Conservation (phyloP, 768 basidiomycete genomes). For the Tephrocybe sp. region DNA sequence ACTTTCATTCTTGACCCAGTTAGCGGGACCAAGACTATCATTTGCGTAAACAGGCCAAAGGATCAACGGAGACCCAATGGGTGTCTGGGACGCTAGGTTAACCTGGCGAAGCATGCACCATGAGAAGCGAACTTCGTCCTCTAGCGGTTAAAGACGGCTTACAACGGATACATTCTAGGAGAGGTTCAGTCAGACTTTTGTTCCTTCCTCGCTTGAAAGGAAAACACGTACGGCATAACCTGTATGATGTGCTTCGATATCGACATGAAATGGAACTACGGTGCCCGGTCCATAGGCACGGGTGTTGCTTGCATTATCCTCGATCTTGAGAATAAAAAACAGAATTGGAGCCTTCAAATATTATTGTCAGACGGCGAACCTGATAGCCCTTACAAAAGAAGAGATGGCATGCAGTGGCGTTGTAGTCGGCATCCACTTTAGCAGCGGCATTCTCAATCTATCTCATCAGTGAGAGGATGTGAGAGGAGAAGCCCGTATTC, state of each 20-base stretch:
- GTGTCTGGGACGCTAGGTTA: constrained; percentile 26
- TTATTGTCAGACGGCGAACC: constrained; percentile 14
- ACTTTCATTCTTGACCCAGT: constrained; percentile 37
- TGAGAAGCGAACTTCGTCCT: no score
- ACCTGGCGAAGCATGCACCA: constrained; percentile 18
- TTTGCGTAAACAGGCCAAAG: constrained; percentile 34
- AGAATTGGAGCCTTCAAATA: neutral
- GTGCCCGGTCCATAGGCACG: constrained; percentile 27
- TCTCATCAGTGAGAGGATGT: neutral
- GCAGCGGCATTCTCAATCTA: constrained; percentile 33
- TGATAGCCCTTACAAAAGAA: constrained; percentile 34
- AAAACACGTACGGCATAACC: constrained; percentile 28
- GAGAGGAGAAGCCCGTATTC: neutral
- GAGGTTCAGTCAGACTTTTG: neutral
- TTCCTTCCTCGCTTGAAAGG: neutral
- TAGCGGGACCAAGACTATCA: constrained; percentile 25
- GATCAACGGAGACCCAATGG: constrained; percentile 29
- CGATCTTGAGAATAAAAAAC: constrained; percentile 17
- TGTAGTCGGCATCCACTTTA: constrained; percentile 27
- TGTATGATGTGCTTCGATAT: constrained; percentile 34
- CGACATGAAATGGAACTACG: constrained; percentile 29
- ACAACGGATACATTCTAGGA: neutral
- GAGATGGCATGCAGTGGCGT: constrained; percentile 32
- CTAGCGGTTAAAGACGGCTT: no score
- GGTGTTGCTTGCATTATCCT: constrained; percentile 30